These are phyloP conservation scores for Colletotrichum cuscutae DNA, from an alignment of 2,329 filamentous ascomycete genomes.

Conservation along the genomic window DNA sequence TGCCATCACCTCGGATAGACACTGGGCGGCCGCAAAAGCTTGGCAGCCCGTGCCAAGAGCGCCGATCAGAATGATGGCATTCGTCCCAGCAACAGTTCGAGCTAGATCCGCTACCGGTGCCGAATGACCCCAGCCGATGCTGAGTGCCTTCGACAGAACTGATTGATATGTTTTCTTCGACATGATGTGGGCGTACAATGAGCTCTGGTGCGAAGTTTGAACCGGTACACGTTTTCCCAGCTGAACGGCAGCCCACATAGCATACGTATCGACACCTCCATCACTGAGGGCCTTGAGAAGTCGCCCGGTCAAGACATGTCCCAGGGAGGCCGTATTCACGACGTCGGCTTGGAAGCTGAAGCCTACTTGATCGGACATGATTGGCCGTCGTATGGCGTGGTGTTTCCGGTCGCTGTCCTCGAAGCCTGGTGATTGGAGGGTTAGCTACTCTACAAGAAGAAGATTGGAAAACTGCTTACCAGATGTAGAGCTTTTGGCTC, in stretches of 20 bases:
- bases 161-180: background rate
- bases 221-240: background rate
- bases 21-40: background rate
- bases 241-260: background rate
- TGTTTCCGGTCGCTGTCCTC: too few relatives aligned
- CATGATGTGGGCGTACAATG: background rate
- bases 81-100: background rate
- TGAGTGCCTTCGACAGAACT: background rate
- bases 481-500: too few relatives aligned
- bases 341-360: slow-evolving; percentile 9
- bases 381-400: background rate
- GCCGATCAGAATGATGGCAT: background rate
- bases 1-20: background rate
- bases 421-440: too few relatives aligned
- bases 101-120: background rate
- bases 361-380: background rate
- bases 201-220: background rate
- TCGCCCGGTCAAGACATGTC: background rate
- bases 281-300: slow-evolving; percentile 8
- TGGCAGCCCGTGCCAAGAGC: background rate
- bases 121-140: background rate
- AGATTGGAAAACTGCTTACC: too few relatives aligned
- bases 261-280: background rate
- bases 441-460: too few relatives aligned
- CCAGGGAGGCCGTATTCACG: background rate